Evolutionary conservation across 805 yeast genomes (phyloP).

Genomic region (Candida chilensis): DNA sequence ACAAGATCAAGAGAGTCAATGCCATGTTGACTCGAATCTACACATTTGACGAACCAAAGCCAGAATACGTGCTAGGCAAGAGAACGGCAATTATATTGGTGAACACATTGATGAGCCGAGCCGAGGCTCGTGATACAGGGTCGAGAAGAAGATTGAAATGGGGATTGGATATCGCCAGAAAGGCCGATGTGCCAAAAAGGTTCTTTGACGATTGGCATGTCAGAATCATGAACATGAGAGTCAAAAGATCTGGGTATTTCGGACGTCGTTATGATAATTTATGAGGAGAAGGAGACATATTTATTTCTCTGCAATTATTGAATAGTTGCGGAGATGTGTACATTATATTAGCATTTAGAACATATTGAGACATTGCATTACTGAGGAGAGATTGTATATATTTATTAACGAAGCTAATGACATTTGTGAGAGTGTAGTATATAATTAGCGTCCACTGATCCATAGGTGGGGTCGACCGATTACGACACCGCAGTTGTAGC

Average conservation of each 20-base stretch:
- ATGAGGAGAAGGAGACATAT: not conserved
- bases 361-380: not conserved
- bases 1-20: not conserved
- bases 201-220: not conserved
- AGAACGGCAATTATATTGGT: not conserved
- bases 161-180: not conserved
- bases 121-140: not conserved
- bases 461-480: too few species aligned
- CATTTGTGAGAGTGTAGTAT: too few species aligned
- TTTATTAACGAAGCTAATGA: too few species aligned
- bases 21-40: not conserved
- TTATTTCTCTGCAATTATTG: not conserved
- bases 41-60: not conserved
- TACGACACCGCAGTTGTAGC: too few species aligned
- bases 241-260: too few species aligned
- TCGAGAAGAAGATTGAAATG: not conserved
- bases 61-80: not conserved
- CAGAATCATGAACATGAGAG: not conserved
- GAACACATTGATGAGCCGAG: not conserved
- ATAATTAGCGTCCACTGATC: too few species aligned
- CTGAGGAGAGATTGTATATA: not conserved
- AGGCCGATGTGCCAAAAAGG: not conserved
- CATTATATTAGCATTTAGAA: not conserved
- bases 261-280: too few species aligned
- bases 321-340: too few species aligned